phyloP scores from a whole-genome alignment of 805 yeast genomes.

The Wickerhamiella musiphila region DNA sequence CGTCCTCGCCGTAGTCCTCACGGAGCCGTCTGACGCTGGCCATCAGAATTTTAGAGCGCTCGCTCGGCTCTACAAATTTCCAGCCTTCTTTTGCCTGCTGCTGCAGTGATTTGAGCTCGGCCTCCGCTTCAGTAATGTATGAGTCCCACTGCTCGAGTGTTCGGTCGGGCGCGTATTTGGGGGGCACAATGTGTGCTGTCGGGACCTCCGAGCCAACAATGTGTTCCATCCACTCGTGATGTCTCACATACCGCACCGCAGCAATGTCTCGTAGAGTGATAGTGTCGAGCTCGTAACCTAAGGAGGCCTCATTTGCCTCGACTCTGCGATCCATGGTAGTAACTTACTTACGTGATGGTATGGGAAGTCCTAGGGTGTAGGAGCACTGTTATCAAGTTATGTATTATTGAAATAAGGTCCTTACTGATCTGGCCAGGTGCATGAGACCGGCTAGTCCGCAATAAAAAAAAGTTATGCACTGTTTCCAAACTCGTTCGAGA shows the following conservation, averaged over 20 bases:
- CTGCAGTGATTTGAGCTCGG: slow-evolving; percentile 17
- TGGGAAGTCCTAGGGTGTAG: no score
- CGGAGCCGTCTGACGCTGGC: slow-evolving; percentile 16
- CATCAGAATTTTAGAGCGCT: slow-evolving; percentile 12
- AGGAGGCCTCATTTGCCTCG: slow-evolving; percentile 13
- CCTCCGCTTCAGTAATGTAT: slow-evolving; percentile 11
- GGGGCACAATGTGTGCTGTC: slow-evolving; percentile 11
- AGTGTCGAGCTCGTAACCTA: slow-evolving; percentile 26
- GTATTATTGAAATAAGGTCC: no score
- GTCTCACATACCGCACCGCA: slow-evolving; percentile 25
- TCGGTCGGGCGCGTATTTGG: slow-evolving; percentile 2
- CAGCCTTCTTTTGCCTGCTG: slow-evolving; percentile 10
- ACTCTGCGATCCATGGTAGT: slow-evolving; percentile 3
- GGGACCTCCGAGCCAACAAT: slow-evolving; percentile 24
- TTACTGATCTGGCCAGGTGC: no score
- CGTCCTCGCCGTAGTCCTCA: slow-evolving; percentile 16
- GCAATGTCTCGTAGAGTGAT: slow-evolving; percentile 27
- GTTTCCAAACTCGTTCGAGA: not conserved
- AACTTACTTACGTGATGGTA: no score
- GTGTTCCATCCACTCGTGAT: slow-evolving; percentile 29
- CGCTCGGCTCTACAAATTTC: slow-evolving; percentile 9
- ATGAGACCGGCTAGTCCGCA: not conserved
- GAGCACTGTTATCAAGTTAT: no score
- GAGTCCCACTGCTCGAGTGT: slow-evolving; percentile 11
- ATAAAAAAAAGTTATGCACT: not conserved